Conservation (phyloP, 1,284 basidiomycete genomes). For the Xerocomus nothofagi region DNA sequence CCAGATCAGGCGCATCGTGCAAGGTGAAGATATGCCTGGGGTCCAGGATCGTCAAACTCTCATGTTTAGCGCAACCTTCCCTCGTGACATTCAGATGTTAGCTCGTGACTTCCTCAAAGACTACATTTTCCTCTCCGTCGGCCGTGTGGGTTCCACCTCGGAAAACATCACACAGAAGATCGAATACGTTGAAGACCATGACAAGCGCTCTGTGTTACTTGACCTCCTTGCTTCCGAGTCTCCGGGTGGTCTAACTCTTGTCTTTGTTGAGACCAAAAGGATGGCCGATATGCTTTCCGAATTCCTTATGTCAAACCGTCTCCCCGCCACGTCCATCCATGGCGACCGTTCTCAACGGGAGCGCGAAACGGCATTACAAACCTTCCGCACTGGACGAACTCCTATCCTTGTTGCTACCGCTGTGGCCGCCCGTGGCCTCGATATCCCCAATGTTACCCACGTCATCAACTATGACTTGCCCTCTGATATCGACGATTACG, state of each 20-base stretch:
- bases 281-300: constrained; percentile 99
- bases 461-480: constrained; percentile 99
- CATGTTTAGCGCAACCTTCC: constrained; percentile 99
- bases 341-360: constrained; percentile 98
- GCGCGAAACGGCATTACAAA: constrained; percentile 93
- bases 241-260: constrained; percentile 80
- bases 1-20: constrained; percentile 97
- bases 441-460: constrained; percentile 99
- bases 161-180: constrained; percentile 99
- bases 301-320: constrained; percentile 84
- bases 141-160: constrained; percentile 96
- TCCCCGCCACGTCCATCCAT: constrained; percentile 96
- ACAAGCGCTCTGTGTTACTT: constrained; percentile 96
- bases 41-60: constrained; percentile 93
- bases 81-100: constrained; percentile 97
- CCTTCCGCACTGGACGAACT: constrained; percentile 93
- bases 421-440: constrained; percentile 97
- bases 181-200: constrained; percentile 96
- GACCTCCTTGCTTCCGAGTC: constrained; percentile 88
- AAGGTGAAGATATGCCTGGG: constrained; percentile 98
- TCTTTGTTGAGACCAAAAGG: constrained; percentile 99
- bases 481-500: constrained; percentile 98
- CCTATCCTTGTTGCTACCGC: constrained; percentile 98
- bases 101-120: constrained; percentile 95
- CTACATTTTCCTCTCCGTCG: constrained; percentile 98